phyloP scores from a whole-genome alignment of 2,329 filamentous ascomycete species.

The Cryphonectria nitschkei region DNA sequence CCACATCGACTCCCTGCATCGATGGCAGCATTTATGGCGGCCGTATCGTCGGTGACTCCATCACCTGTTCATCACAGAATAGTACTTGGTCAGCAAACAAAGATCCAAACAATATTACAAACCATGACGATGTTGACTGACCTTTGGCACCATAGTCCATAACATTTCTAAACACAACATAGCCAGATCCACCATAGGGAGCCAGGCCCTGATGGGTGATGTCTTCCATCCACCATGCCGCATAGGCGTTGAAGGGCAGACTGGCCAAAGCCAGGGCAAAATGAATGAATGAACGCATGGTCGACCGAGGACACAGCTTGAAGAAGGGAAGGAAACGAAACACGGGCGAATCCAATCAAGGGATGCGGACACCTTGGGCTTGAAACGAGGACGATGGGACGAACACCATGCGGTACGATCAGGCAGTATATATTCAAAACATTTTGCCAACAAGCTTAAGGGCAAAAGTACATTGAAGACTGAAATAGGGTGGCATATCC shows the following conservation, averaged over 20 bases:
- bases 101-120: not conserved
- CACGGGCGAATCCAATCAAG: slow-evolving; percentile 13
- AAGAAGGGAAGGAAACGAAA: slow-evolving; percentile 15
- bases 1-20: slow-evolving; percentile 44
- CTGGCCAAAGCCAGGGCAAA: slow-evolving; percentile 37
- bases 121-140: not conserved
- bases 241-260: slow-evolving; percentile 35
- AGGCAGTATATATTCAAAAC: slow-evolving; percentile 23
- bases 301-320: slow-evolving; percentile 14
- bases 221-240: slow-evolving; percentile 38
- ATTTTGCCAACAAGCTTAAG: not conserved
- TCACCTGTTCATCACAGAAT: slow-evolving; percentile 40
- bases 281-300: slow-evolving; percentile 36
- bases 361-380: not conserved
- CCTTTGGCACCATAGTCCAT: slow-evolving; percentile 51
- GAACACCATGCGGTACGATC: slow-evolving; percentile 19
- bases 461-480: not conserved
- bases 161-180: slow-evolving; percentile 53
- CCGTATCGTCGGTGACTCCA: slow-evolving; percentile 50
- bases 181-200: slow-evolving; percentile 45
- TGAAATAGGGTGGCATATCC: slow-evolving; percentile 3
- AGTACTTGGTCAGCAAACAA: slow-evolving; percentile 8
- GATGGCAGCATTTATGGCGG: slow-evolving; percentile 50
- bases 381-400: slow-evolving; percentile 18
- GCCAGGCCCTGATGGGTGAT: slow-evolving; percentile 47